phyloP scores from a whole-genome alignment of 106 monocot genomes.

The Narthecium ossifragum region DNA sequence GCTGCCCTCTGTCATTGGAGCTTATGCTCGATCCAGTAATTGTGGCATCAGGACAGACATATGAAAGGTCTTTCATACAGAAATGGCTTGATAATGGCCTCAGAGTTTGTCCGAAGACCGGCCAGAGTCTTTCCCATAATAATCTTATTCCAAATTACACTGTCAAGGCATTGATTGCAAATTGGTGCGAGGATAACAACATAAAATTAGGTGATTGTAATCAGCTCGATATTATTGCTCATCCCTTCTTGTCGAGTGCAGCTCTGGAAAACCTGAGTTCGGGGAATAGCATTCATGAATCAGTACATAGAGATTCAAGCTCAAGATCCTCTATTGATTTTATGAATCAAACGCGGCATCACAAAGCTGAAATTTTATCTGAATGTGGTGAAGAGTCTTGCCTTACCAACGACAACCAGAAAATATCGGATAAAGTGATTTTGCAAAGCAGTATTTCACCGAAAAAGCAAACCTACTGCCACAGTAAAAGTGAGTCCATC shows the following conservation, averaged over 20 bases:
- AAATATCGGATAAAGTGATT: constrained; percentile 7
- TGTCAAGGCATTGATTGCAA: constrained; percentile 67
- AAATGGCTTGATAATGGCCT: constrained; percentile 83
- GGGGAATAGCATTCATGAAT: constrained; percentile 9
- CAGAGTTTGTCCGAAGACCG: constrained; percentile 69
- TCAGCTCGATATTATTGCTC: background rate
- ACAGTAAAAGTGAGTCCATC: constrained; percentile 52
- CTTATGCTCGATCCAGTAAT: constrained; percentile 89
- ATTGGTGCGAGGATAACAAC: constrained; percentile 68
- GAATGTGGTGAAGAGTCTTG: constrained; percentile 13
- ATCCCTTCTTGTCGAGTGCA: constrained; percentile 1
- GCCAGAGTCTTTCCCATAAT: constrained; percentile 47
- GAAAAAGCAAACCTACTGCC: constrained; percentile 25
- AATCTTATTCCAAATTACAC: constrained; percentile 74
- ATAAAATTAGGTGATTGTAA: constrained; percentile 20
- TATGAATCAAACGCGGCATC: constrained; percentile 9
- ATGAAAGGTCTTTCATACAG: constrained; percentile 70
- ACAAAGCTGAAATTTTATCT: constrained; percentile 28
- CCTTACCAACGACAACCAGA: constrained; percentile 4
- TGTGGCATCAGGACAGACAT: constrained; percentile 83
- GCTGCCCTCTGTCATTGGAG: constrained; percentile 69
- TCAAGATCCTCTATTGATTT: constrained; percentile 21
- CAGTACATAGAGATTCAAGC: constrained; percentile 14
- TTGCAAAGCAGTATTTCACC: constrained; percentile 5
- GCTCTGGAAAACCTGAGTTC: constrained; percentile 6